Conservation (phyloP, 2,329 filamentous ascomycete genomes). For the Emmonsiellopsis sp. region DNA sequence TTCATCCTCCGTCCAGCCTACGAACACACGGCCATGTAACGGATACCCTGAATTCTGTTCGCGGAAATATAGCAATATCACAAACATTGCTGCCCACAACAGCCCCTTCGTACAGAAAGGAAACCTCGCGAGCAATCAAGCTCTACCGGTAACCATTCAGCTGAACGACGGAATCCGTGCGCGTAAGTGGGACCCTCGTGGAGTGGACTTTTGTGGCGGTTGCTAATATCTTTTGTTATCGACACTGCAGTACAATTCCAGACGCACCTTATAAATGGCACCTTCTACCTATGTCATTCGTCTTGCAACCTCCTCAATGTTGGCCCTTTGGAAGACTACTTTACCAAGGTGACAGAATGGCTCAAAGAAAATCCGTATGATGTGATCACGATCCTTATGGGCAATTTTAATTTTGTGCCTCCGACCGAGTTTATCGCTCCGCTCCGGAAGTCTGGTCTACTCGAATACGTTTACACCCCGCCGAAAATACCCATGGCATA, state of each 20-base stretch:
- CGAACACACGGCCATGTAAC: constrained; percentile 74
- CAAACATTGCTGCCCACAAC: constrained; percentile 70
- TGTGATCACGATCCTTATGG: constrained; percentile 77
- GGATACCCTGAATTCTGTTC: constrained; percentile 67
- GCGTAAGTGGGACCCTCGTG: constrained; percentile 30
- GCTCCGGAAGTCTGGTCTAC: constrained; percentile 63
- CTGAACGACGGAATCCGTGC: constrained; percentile 63
- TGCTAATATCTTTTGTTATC: constrained; percentile 1
- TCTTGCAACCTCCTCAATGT: constrained; percentile 73
- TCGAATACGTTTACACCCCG: constrained; percentile 65
- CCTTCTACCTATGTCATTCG: constrained; percentile 74
- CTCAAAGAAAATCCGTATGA: constrained; percentile 71
- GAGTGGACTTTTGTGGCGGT: not conserved
- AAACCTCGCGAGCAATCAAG: constrained; percentile 70
- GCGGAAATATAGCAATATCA: constrained; percentile 73
- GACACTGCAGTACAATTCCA: constrained; percentile 49
- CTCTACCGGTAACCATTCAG: constrained; percentile 57
- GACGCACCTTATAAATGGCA: constrained; percentile 47
- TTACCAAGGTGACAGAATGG: constrained; percentile 62
- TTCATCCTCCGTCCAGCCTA: constrained; percentile 39
- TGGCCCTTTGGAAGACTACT: constrained; percentile 66
- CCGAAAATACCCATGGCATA: constrained; percentile 60
- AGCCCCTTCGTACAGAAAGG: constrained; percentile 64
- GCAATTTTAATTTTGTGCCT: constrained; percentile 68
- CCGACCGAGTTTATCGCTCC: constrained; percentile 56